Percentiles rank a stretch among this genome's conserved stretches.
Evolutionary conservation across 2,329 filamentous ascomycete genomes (phyloP).

Genomic region (Cercospora janseana): DNA sequence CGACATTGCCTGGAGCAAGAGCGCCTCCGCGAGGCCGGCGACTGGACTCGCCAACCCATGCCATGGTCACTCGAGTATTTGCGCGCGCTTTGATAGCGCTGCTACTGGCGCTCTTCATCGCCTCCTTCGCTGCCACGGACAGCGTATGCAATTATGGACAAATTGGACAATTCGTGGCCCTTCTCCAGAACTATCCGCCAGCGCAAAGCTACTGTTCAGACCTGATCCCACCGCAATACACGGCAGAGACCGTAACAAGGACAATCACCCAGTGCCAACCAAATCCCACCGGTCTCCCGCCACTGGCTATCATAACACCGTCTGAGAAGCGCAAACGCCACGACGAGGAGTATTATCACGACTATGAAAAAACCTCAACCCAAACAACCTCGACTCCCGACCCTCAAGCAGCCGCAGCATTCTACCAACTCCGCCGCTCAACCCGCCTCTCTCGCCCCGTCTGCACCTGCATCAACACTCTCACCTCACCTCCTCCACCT

Average conservation of each 20-base stretch:
- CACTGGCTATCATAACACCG: neutral
- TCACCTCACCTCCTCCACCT: neutral
- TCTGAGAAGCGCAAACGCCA: no score
- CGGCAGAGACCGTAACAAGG: constrained; percentile 3
- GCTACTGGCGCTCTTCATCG: neutral
- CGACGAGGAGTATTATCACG: no score
- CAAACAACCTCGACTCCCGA: neutral
- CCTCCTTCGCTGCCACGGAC: constrained; percentile 6
- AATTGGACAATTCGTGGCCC: constrained; percentile 5
- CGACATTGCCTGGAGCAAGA: constrained; percentile 7
- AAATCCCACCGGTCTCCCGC: neutral
- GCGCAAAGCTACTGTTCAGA: constrained; percentile 16
- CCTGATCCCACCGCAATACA: neutral
- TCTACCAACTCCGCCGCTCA: constrained; percentile 1
- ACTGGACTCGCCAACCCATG: neutral
- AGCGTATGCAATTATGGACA: constrained; percentile 12
- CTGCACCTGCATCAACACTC: constrained; percentile 15
- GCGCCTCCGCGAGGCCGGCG: constrained; percentile 2
- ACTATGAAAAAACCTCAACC: neutral
- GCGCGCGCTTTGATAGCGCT: neutral
- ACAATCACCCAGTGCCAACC: constrained; percentile 16
- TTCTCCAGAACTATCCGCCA: constrained; percentile 17
- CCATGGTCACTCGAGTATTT: neutral
- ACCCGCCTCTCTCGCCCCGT: neutral
- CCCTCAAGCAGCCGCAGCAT: neutral